phyloP scores from a whole-genome alignment of 2,329 filamentous ascomycete genomes.

The Rutstroemia sp. region DNA sequence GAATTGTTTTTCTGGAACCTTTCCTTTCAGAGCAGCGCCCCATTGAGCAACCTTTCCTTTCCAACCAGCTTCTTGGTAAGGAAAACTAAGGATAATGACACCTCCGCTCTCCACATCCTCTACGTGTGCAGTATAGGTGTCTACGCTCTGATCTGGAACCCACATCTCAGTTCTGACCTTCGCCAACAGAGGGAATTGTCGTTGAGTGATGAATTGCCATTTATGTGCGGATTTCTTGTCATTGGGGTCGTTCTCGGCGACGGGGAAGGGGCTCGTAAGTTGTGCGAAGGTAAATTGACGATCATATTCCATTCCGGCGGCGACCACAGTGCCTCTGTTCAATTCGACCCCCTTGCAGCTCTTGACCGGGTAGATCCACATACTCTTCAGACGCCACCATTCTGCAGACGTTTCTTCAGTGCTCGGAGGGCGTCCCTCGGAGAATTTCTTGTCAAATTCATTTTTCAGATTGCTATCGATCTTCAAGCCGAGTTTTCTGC shows the following conservation, averaged over 20 bases:
- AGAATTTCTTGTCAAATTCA: constrained; percentile 46
- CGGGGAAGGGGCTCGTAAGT: constrained; percentile 43
- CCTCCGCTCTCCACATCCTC: constrained; percentile 46
- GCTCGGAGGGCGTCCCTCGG: constrained; percentile 29
- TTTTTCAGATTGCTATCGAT: constrained; percentile 46
- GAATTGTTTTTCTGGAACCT: constrained; percentile 55
- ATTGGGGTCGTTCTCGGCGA: constrained; percentile 30
- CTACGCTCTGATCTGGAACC: constrained; percentile 56
- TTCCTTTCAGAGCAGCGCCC: constrained; percentile 44
- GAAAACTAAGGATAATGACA: constrained; percentile 61
- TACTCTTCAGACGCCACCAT: constrained; percentile 52
- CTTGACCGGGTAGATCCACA: constrained; percentile 79
- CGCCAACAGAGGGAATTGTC: constrained; percentile 63
- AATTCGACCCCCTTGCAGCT: constrained; percentile 74
- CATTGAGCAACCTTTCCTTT: constrained; percentile 38
- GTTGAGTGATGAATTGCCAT: constrained; percentile 67
- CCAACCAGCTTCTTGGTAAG: constrained; percentile 46
- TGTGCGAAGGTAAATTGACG: constrained; percentile 79
- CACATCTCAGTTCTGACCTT: constrained; percentile 62
- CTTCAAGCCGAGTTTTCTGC: constrained; percentile 43
- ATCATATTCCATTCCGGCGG: constrained; percentile 70
- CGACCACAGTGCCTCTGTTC: constrained; percentile 52
- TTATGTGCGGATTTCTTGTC: constrained; percentile 36
- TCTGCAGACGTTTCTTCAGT: constrained; percentile 30
- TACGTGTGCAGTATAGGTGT: constrained; percentile 39